A percentile compares a stretch with the other conserved stretches of the same genome.
These are phyloP conservation scores for Hondaea fermentalgiana DNA, from an alignment of 108 stramenopile genomes.

Conservation along the genomic window DNA sequence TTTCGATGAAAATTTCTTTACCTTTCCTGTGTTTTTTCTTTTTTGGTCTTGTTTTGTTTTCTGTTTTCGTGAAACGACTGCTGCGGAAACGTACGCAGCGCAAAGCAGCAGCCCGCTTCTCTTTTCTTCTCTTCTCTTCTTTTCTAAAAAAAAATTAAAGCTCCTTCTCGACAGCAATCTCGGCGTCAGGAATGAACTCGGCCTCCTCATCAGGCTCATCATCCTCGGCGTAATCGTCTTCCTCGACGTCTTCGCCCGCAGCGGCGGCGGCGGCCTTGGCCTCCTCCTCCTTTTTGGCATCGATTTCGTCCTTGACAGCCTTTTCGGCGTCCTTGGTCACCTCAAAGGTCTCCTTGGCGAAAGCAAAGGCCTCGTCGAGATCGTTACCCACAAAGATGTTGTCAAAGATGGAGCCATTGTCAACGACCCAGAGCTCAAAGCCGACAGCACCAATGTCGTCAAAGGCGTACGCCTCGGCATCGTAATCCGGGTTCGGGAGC, in stretches of 20 bases:
- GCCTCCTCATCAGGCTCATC: conserved; percentile 18
- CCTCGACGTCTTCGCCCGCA: conserved; percentile 24
- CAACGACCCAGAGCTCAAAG: conserved; percentile 99
- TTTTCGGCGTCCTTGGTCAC: conserved; percentile 75
- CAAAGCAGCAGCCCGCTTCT: neutral
- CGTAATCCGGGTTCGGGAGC: conserved; percentile 57
- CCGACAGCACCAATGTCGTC: conserved; percentile 69
- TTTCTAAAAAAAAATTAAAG: neutral
- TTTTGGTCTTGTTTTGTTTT: too few relatives aligned
- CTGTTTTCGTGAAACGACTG: neutral
- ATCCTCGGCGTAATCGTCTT: conserved; percentile 29
- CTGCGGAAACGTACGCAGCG: neutral
- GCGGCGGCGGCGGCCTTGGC: conserved; percentile 33
- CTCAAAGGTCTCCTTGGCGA: conserved; percentile 89
- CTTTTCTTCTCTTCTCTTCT: neutral
- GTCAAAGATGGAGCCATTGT: conserved; percentile 92
- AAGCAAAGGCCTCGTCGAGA: conserved; percentile 83
- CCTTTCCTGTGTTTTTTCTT: too few relatives aligned
- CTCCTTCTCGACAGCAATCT: neutral
- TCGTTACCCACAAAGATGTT: conserved; percentile 96
- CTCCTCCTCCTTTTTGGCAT: conserved; percentile 36
- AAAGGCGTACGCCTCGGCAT: conserved; percentile 28
- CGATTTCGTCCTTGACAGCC: conserved; percentile 46
- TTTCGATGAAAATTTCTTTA: too few relatives aligned
- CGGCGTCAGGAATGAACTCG: neutral